A percentile compares a stretch with the other conserved stretches of the same genome.
Conservation (phyloP, 352 stramenopile genomes). For the Globisporangium sylvaticum region DNA sequence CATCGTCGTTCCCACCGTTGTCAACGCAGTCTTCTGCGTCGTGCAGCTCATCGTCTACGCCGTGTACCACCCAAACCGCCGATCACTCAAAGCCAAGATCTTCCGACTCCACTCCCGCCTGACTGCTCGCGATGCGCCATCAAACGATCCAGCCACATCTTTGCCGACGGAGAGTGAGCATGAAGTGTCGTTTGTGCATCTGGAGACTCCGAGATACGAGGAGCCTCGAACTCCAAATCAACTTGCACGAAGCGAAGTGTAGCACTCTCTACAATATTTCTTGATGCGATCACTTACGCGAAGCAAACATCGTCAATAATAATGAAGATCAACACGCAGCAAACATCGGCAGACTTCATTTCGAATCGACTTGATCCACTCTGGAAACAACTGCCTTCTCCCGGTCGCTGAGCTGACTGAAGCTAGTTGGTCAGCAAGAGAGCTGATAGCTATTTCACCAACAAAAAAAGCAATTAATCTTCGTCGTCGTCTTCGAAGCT, state of each 20-base stretch:
- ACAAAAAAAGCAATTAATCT: not conserved
- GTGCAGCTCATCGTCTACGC: constrained; percentile 35
- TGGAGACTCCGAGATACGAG: constrained; percentile 21
- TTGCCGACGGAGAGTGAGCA: constrained; percentile 11
- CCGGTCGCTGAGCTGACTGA: not conserved
- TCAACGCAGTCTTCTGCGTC: constrained; percentile 32
- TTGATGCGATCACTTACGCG: not conserved
- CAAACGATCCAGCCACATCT: constrained; percentile 11
- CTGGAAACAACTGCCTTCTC: not conserved
- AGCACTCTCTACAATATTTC: not conserved
- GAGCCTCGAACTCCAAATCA: not conserved
- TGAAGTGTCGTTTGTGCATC: constrained; percentile 17
- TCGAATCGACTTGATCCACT: not conserved
- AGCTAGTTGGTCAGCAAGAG: not conserved
- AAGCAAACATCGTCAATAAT: not conserved
- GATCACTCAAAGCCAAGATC: constrained; percentile 6
- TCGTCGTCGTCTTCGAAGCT: constrained; percentile 18
- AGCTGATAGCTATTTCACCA: not conserved
- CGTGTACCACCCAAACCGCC: constrained; percentile 20
- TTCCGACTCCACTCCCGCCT: constrained; percentile 2
- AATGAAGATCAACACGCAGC: not conserved
- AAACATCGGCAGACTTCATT: not conserved
- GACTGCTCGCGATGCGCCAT: not conserved
- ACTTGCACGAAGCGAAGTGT: not conserved
- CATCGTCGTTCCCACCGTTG: constrained; percentile 27